Evolutionary conservation across 257 asterid species (phyloP).

Genomic region (Rhazya stricta): DNA sequence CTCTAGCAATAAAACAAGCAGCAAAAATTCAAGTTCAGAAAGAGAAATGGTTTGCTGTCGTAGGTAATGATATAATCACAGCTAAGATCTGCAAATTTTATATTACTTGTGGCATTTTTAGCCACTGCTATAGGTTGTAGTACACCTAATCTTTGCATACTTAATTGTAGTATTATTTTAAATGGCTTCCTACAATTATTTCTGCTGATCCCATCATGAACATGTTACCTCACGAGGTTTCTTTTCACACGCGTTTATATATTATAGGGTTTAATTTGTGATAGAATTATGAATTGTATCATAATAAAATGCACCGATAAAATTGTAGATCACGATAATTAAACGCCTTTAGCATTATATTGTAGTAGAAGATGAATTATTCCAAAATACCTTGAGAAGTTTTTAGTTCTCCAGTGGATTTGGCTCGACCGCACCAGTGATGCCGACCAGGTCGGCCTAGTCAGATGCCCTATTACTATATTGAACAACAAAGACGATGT

Average conservation of each 20-base stretch:
- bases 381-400: too few species aligned
- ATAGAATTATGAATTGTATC: too few species aligned
- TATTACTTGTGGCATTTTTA: conserved; percentile 1
- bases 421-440: conserved; percentile 14
- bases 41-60: neutral
- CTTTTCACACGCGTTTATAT: too few species aligned
- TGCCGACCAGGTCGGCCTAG: conserved; percentile 26
- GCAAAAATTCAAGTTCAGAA: neutral
- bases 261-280: too few species aligned
- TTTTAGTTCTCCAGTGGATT: neutral
- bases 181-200: neutral
- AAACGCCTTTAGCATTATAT: neutral
- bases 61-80: neutral
- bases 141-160: neutral
- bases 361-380: too few species aligned
- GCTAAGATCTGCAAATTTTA: neutral
- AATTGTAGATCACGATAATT: too few species aligned
- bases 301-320: too few species aligned
- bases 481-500: conserved; percentile 21
- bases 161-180: neutral
- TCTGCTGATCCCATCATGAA: too few species aligned
- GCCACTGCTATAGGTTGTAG: neutral
- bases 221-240: too few species aligned
- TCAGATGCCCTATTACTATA: conserved; percentile 24
- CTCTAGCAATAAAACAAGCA: neutral